phyloP scores from a whole-genome alignment of 352 stramenopile species.

The Globisporangium paroecandrum region DNA sequence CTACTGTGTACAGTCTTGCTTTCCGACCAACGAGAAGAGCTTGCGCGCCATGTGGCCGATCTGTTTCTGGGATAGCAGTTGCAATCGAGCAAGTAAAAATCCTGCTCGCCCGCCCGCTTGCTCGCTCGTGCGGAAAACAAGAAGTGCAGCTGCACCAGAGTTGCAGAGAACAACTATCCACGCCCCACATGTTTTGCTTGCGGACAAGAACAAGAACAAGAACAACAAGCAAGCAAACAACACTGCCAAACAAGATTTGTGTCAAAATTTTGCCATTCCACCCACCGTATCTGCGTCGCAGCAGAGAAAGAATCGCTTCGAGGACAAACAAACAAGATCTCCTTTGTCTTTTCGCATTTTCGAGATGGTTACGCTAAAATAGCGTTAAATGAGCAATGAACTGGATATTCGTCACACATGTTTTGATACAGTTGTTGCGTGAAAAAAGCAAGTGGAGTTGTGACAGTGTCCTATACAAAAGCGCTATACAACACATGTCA shows the following conservation, averaged over 20 bases:
- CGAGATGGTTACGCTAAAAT: background rate
- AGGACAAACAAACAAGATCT: background rate
- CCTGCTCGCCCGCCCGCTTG: too few relatives aligned
- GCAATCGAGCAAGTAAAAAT: too few relatives aligned
- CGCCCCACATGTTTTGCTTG: too few relatives aligned
- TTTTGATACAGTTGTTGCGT: background rate
- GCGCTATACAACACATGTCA: background rate
- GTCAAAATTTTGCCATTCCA: background rate
- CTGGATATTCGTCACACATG: background rate
- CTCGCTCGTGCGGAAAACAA: too few relatives aligned
- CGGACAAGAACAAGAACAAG: background rate
- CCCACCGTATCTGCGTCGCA: background rate
- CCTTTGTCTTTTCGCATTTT: background rate
- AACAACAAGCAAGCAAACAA: background rate
- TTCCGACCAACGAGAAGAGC: too few relatives aligned
- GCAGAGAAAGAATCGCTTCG: background rate
- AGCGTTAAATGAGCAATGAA: background rate
- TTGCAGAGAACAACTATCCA: too few relatives aligned
- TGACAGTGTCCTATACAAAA: background rate
- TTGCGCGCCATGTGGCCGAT: too few relatives aligned
- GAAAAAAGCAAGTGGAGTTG: background rate
- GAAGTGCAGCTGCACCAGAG: too few relatives aligned
- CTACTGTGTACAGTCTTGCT: too few relatives aligned
- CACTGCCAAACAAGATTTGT: background rate
- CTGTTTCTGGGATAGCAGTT: too few relatives aligned